Base-by-base conservation (phyloP, 768 basidiomycete species). In the Amanita fuliginea region DNA sequence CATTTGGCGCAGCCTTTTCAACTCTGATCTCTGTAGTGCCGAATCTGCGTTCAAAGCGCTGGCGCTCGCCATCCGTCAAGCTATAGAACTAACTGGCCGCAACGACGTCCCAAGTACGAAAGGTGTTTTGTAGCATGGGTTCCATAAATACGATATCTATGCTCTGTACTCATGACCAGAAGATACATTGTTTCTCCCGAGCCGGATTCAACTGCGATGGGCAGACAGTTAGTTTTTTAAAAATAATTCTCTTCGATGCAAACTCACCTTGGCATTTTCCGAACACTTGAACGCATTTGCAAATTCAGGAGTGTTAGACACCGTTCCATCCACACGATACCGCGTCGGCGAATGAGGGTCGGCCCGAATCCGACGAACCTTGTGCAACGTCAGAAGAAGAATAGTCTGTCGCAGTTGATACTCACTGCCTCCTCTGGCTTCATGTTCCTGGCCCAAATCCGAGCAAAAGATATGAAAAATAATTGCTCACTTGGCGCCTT, bases 1-100 rank as follows among this genome's bases (percentile, higher is more conserved):
- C 41, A 14, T 47, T 46, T 1, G 32, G 32, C 11, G 18, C 34
- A 35, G 4, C 18, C 18, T 35, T 46, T 8, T 22, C n/a, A 37
- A 44, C 22, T 5, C 47, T 44, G 36, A 42, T 44, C 19, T 40
- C 50, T 36, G 28, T 58, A 98, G 96, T 47, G 83, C 94, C 10
- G 96, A 99, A 66, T 92, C 94, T 3, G 92, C 95, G 3, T 99
- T 99, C 79, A 99, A 99, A 67, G 95, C 96, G 1, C 67, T 98
- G 16, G 96, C 96, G 0, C 72, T 99, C 32, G 96, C 95, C 7
- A 93, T 99, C 56, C 81, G 86, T 49, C 82, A 97, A 65, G 96
- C 96, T n/a, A 86, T 96, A 54, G 80, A 90, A 62, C 74, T 74
- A 48, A 97, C 94, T 1, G 92, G 92, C 4, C 80, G 88, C 4